Conservation (phyloP, 106 monocot genomes). For the Acorus gramineus region DNA sequence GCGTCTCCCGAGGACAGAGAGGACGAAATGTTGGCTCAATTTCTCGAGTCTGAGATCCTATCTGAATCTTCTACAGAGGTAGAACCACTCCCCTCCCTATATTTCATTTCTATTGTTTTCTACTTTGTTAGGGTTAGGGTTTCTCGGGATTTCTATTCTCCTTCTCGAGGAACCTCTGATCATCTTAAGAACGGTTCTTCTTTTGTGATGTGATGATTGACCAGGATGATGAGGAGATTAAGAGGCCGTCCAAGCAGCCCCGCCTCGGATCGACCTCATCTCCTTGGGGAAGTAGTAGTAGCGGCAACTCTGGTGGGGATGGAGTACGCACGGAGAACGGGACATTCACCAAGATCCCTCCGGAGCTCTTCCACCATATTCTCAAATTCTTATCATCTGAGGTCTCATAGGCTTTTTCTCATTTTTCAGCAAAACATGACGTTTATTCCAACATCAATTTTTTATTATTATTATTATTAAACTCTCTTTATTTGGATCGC, state of each 20-base stretch:
- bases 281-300: slow-evolving; percentile 10
- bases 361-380: slow-evolving; percentile 82
- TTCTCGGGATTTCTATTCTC: background rate
- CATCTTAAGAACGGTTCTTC: too few relatives aligned
- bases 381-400: slow-evolving; percentile 97
- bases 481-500: slow-evolving; percentile 1
- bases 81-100: background rate
- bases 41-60: slow-evolving; percentile 90
- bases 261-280: background rate
- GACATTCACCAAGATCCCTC: slow-evolving; percentile 59
- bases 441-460: background rate
- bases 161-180: too few relatives aligned
- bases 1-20: slow-evolving; percentile 37
- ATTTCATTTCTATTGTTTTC: background rate
- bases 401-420: slow-evolving; percentile 12
- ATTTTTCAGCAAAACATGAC: background rate
- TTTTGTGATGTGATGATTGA: too few relatives aligned
- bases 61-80: slow-evolving; percentile 19
- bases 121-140: slow-evolving; percentile 1
- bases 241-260: slow-evolving; percentile 34
- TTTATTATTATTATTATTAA: too few relatives aligned
- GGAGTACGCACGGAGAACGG: slow-evolving; percentile 39
- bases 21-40: slow-evolving; percentile 52
- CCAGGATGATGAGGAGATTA: slow-evolving; percentile 6
- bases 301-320: background rate